These are phyloP conservation scores for Geotrichum australiense DNA, from an alignment of 1,139 yeast genomes.

Conservation along the genomic window DNA sequence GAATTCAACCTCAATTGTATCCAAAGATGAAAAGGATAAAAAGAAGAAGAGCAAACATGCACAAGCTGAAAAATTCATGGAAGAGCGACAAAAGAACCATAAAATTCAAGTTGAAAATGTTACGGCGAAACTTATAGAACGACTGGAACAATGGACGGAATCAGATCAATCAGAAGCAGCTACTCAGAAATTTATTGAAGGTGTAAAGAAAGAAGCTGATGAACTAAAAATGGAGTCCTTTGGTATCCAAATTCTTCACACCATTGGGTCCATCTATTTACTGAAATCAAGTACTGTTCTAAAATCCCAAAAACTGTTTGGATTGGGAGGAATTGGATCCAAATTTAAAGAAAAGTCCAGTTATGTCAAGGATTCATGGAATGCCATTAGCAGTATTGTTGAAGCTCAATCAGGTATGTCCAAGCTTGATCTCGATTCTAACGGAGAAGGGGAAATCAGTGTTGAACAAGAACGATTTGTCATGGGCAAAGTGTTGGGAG, in stretches of 20 bases:
- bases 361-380: conserved; percentile 76
- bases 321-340: conserved; percentile 79
- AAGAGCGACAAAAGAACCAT: conserved; percentile 65
- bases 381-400: conserved; percentile 73
- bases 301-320: conserved; percentile 68
- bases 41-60: conserved; percentile 43
- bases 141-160: conserved; percentile 73
- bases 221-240: conserved; percentile 87
- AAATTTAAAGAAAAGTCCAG: conserved; percentile 82
- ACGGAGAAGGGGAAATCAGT: conserved; percentile 56
- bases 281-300: conserved; percentile 54
- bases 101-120: conserved; percentile 64
- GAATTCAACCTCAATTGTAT: background rate
- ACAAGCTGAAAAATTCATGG: conserved; percentile 70
- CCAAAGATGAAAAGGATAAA: conserved; percentile 31
- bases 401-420: conserved; percentile 74
- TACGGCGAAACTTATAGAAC: conserved; percentile 54
- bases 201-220: conserved; percentile 76
- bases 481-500: conserved; percentile 85
- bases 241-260: conserved; percentile 82
- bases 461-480: conserved; percentile 77
- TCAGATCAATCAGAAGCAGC: conserved; percentile 69
- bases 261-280: conserved; percentile 72
- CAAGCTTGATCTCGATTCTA: conserved; percentile 42
- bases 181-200: conserved; percentile 57